phyloP scores from a whole-genome alignment of 192 early-diverging fungal genomes.

The Mortierella antarctica region DNA sequence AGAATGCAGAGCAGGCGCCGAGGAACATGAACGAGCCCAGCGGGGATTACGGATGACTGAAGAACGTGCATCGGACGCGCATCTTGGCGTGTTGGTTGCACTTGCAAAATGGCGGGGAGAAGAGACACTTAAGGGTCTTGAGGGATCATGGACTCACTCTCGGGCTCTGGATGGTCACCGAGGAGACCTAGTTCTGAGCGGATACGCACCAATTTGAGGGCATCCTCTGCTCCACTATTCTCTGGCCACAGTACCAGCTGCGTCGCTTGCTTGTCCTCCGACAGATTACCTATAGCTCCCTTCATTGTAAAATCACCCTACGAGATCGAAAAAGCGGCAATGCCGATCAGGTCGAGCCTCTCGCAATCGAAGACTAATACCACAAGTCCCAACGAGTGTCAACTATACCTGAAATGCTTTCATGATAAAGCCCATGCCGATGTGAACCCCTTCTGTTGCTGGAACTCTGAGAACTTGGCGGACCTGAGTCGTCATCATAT shows the following conservation, averaged over 20 bases:
- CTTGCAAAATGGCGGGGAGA: too few relatives aligned
- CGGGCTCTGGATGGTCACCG: not conserved
- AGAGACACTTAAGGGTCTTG: too few relatives aligned
- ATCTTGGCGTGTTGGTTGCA: too few relatives aligned
- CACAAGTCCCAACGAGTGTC: too few relatives aligned
- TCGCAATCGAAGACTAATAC: not conserved
- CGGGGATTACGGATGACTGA: not conserved
- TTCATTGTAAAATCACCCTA: not conserved
- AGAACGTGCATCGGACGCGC: not conserved
- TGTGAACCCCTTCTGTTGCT: slow-evolving; percentile 16
- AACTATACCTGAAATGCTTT: slow-evolving; percentile 3
- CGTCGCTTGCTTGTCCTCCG: not conserved
- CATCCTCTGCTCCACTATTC: not conserved
- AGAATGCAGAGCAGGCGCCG: not conserved
- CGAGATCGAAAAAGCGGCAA: too few relatives aligned
- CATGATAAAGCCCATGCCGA: slow-evolving; percentile 18
- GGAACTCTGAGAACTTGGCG: slow-evolving; percentile 33
- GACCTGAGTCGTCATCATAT: slow-evolving; percentile 18
- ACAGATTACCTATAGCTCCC: slow-evolving; percentile 8
- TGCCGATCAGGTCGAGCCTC: not conserved
- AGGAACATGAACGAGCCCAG: slow-evolving; percentile 7
- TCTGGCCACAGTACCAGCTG: slow-evolving; percentile 14
- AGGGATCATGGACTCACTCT: too few relatives aligned
- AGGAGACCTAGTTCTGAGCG: slow-evolving; percentile 9
- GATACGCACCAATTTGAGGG: slow-evolving; percentile 8